Base-by-base conservation (phyloP, 2,329 filamentous ascomycete genomes). In the Teratosphaeria nubilosa region DNA sequence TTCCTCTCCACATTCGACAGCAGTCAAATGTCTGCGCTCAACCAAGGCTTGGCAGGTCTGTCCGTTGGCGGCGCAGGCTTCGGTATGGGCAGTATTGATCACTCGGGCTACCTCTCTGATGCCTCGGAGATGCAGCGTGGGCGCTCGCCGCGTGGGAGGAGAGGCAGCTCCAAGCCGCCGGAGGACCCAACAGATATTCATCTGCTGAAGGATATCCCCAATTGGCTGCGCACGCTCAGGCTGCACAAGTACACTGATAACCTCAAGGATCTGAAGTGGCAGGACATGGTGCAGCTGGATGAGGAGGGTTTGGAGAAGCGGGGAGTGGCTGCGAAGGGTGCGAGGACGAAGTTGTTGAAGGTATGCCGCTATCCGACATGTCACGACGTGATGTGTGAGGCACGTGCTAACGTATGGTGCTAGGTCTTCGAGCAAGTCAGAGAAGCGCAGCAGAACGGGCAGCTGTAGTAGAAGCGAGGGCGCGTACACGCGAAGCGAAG, bases 161-260 rank as follows among this genome's bases (percentile, higher is more conserved):
- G 94, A 65, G 94, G 94, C 64, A 96, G 87, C 79, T 96, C 90
- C 51, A 99, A 97, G 81, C 94, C 94, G 31, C 94, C 94, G 53
- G 94, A 99, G 79, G 94, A 99, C 69, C 94, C 94, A 3, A 97
- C 92, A 22, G 94, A 99, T 73, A 87, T 88, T 16, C 85, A 82
- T 50, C 82, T 99, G 60, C 81, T 99, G 66, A 89, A 95, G 75
- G 94, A 99, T 70, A 96, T 99, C 65, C 92, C 94, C 57, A 88
- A 86, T 73, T 99, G 94, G 94, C 82, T 99, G 68, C 86, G 94
- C 72, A 96, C 91, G 73, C 81, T 97, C 71, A 86, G 94, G 60
- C 80, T 99, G 68, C 94, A 99, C 80, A 99, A 99, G 79, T 99
- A 99, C 76, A 99, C 94, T 10, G 94, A 99, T 66, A 95, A 97